Conservation (phyloP, 2,329 filamentous ascomycete species). For the Sporothrix pallida region DNA sequence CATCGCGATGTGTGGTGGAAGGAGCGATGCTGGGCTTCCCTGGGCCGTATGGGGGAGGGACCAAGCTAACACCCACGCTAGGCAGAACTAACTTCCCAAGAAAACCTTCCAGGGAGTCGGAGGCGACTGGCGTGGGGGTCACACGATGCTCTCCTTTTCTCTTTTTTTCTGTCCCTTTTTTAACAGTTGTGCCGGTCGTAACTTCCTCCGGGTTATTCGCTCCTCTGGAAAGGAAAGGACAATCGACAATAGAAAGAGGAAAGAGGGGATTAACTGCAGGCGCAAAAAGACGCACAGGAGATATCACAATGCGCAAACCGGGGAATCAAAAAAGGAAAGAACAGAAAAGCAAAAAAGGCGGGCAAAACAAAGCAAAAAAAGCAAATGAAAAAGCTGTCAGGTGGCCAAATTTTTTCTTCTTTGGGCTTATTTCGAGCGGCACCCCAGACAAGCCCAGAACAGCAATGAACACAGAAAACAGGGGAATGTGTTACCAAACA, state of each 20-base stretch:
- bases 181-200: background rate
- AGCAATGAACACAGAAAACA: background rate
- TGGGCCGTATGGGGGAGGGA: constrained; percentile 18
- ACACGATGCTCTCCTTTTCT: background rate
- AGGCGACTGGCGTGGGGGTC: constrained; percentile 27
- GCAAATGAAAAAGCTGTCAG: constrained; percentile 9
- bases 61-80: constrained; percentile 23
- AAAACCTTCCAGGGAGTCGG: background rate
- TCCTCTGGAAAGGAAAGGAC: background rate
- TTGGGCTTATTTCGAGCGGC: constrained; percentile 4
- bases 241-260: too few species aligned
- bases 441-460: constrained; percentile 1
- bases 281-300: background rate
- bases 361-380: background rate
- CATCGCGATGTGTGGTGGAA: constrained; percentile 19
- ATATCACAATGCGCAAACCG: background rate
- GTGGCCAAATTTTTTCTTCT: constrained; percentile 12
- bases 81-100: constrained; percentile 20
- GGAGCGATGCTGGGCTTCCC: background rate
- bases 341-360: background rate
- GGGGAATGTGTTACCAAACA: constrained; percentile 25
- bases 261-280: constrained; percentile 6
- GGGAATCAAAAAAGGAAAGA: background rate
- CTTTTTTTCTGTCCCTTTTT: background rate
- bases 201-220: background rate